Percentiles rank a stretch among this genome's conserved stretches.
Evolutionary conservation across 192 early-diverging fungal species (phyloP).

Genomic region (Rhizophagus prolifer): DNA sequence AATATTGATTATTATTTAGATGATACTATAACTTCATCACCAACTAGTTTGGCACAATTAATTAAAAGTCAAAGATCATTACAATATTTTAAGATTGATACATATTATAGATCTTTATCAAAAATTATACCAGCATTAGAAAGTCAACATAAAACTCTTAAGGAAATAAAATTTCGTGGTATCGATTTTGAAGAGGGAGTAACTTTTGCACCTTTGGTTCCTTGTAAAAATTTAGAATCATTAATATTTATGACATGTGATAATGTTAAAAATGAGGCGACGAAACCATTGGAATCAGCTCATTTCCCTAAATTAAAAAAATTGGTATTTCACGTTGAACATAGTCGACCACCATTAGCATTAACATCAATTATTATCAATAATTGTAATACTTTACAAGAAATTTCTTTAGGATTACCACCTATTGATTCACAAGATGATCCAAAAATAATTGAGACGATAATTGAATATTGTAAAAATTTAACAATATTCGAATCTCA

Average conservation of each 20-base stretch:
- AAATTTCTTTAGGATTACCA: neutral
- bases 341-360: neutral
- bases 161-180: slow-evolving; percentile 5
- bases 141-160: slow-evolving; percentile 6
- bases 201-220: neutral
- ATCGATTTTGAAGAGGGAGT: slow-evolving; percentile 17
- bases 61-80: slow-evolving; percentile 23
- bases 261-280: slow-evolving; percentile 2
- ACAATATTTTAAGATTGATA: slow-evolving; percentile 1
- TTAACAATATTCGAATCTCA: neutral
- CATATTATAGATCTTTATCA: neutral
- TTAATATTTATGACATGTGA: slow-evolving; percentile 4
- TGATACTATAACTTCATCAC: neutral
- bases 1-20: slow-evolving; percentile 17
- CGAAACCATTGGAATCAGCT: slow-evolving; percentile 6
- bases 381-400: neutral
- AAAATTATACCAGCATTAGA: slow-evolving; percentile 9
- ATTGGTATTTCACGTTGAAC: slow-evolving; percentile 1
- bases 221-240: slow-evolving; percentile 13
- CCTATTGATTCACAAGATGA: neutral
- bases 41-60: neutral
- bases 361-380: neutral
- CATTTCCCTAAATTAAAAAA: slow-evolving; percentile 6
- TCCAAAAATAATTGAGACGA: slow-evolving; percentile 4
- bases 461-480: slow-evolving; percentile 8